Conservation (phyloP, 2,329 filamentous ascomycete genomes). For the Aureobasidium zeae region DNA sequence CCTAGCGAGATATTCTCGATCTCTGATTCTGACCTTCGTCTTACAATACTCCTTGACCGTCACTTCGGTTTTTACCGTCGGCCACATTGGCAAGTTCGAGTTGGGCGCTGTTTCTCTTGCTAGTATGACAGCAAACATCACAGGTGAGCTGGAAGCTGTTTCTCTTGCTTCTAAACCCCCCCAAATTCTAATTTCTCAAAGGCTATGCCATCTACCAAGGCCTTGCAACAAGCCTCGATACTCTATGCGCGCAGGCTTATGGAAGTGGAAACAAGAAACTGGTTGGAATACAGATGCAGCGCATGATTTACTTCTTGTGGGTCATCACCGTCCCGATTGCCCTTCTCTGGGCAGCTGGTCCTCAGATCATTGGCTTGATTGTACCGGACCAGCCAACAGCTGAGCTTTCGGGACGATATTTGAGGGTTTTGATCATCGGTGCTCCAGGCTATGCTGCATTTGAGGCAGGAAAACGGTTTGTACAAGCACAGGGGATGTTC, state of each 20-base stretch:
- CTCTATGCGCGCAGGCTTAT: constrained; percentile 84
- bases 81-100: constrained; percentile 38
- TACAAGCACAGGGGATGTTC: constrained; percentile 82
- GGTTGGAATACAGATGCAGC: constrained; percentile 71
- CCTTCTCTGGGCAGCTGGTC: constrained; percentile 59
- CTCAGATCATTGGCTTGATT: constrained; percentile 51
- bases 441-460: constrained; percentile 68
- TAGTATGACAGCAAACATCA: constrained; percentile 39
- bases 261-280: constrained; percentile 74
- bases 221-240: constrained; percentile 79
- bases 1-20: constrained; percentile 43
- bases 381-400: constrained; percentile 64
- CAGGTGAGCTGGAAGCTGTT: too few species aligned
- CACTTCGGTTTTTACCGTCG: constrained; percentile 37
- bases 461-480: constrained; percentile 70
- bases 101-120: constrained; percentile 38
- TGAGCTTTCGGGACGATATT: constrained; percentile 59
- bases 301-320: constrained; percentile 69
- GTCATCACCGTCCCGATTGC: constrained; percentile 62
- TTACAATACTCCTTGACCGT: constrained; percentile 39
- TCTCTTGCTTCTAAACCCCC: too few species aligned
- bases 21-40: constrained; percentile 37
- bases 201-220: constrained; percentile 43
- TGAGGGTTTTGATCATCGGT: constrained; percentile 58
- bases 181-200: too few species aligned